phyloP scores from a whole-genome alignment of 2,329 filamentous ascomycete genomes.

The Chaetomium sp. region DNA sequence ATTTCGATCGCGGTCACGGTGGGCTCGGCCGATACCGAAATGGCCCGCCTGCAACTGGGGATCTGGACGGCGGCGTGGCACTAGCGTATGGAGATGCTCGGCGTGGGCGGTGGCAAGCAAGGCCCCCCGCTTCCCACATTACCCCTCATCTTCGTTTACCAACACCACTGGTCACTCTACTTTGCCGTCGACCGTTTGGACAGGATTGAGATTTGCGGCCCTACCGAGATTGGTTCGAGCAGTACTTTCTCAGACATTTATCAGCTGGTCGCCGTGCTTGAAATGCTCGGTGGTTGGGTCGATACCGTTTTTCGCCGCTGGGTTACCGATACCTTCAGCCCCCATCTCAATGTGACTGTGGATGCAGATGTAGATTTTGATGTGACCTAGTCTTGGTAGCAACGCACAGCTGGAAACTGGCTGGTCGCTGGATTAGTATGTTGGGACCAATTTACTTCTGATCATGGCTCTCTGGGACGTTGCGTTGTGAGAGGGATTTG shows the following conservation, averaged over 20 bases:
- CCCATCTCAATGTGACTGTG: conserved; percentile 24
- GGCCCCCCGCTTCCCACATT: conserved; percentile 6
- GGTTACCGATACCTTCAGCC: conserved; percentile 27
- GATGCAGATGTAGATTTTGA: too few relatives aligned
- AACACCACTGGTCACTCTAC: conserved; percentile 11
- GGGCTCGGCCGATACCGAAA: conserved; percentile 3
- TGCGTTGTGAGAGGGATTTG: too few relatives aligned
- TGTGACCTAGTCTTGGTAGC: too few relatives aligned
- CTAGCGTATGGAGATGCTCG: conserved; percentile 7
- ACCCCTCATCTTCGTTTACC: conserved; percentile 8
- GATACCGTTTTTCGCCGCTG: conserved; percentile 7
- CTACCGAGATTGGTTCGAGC: conserved; percentile 9
- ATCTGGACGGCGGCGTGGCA: conserved; percentile 12
- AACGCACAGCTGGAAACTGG: too few relatives aligned
- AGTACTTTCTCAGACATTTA: conserved; percentile 7
- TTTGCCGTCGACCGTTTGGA: conserved; percentile 10
- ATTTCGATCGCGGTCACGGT: conserved; percentile 8
- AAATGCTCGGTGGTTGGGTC: conserved; percentile 3
- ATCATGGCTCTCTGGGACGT: too few relatives aligned
- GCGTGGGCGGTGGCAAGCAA: conserved; percentile 2
- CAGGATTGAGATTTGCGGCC: conserved; percentile 7
- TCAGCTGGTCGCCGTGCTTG: conserved; percentile 7
- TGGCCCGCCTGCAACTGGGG: conserved; percentile 5
- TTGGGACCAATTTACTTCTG: too few relatives aligned
- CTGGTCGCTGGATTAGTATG: too few relatives aligned